phyloP scores from a whole-genome alignment of 805 yeast species.

The Candida anglica region DNA sequence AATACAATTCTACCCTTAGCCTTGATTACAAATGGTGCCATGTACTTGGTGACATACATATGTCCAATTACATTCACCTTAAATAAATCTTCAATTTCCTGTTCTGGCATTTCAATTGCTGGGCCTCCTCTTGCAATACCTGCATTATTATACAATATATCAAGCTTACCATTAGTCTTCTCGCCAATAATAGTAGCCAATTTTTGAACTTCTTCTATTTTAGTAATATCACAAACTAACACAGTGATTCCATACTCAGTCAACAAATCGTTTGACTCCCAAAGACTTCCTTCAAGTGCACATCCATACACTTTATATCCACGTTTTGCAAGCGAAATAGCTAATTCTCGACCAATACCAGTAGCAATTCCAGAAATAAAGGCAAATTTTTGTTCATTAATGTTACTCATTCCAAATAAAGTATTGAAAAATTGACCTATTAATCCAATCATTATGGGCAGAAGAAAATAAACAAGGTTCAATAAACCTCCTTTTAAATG shows the following conservation, averaged over 20 bases:
- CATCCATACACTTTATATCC: constrained; percentile 17
- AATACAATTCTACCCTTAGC: constrained; percentile 35
- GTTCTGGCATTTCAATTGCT: constrained; percentile 24
- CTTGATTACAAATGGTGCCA: constrained; percentile 24
- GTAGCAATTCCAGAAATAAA: constrained; percentile 22
- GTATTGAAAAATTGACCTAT: too few species aligned
- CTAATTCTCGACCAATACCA: constrained; percentile 22
- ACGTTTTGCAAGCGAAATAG: constrained; percentile 14
- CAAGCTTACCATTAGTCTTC: constrained; percentile 29
- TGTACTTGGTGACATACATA: constrained; percentile 29
- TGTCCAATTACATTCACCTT: constrained; percentile 38
- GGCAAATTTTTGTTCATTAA: constrained; percentile 16
- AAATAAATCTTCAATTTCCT: constrained; percentile 14
- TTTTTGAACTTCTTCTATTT: constrained; percentile 18
- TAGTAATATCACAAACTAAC: constrained; percentile 33
- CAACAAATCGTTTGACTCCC: constrained; percentile 9
- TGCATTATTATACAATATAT: constrained; percentile 40
- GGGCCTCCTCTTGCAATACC: constrained; percentile 30
- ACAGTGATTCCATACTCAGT: constrained; percentile 25
- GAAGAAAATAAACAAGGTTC: too few species aligned
- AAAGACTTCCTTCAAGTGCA: constrained; percentile 10
- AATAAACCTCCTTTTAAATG: too few species aligned
- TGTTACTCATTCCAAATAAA: too few species aligned
- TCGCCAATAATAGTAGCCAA: constrained; percentile 15
- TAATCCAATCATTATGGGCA: too few species aligned